Percentiles rank a stretch among this genome's conserved stretches.
phyloP scores from a whole-genome alignment of 2,329 filamentous ascomycete genomes.

The Monascus ruber region DNA sequence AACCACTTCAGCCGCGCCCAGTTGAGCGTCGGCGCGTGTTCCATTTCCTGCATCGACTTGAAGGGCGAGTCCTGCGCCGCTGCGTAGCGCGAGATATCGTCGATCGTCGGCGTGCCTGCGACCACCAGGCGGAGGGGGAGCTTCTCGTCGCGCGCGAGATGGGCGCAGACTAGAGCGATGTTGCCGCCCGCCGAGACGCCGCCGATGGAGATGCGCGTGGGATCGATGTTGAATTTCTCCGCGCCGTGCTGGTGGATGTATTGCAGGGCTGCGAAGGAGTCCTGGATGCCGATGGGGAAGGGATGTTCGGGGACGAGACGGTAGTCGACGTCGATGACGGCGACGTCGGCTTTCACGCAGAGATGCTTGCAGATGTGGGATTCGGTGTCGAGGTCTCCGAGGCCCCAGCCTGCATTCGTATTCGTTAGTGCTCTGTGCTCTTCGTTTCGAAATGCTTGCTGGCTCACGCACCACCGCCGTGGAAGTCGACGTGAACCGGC shows the following conservation, averaged over 20 bases:
- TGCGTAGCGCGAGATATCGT: conserved; percentile 29
- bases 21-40: conserved; percentile 34
- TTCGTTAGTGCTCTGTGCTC: too few species aligned
- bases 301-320: too few species aligned
- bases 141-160: conserved; percentile 30
- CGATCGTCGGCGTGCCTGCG: conserved; percentile 31
- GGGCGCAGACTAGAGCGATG: conserved; percentile 17
- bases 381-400: too few species aligned
- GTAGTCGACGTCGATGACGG: too few species aligned
- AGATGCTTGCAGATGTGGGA: too few species aligned
- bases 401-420: too few species aligned
- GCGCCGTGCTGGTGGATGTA: not conserved
- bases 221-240: conserved; percentile 28
- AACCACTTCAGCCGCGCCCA: conserved; percentile 36
- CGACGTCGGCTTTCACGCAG: too few species aligned
- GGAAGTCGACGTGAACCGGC: too few species aligned
- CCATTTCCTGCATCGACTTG: conserved; percentile 31
- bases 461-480: too few species aligned
- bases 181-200: conserved; percentile 32
- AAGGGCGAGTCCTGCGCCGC: conserved; percentile 29
- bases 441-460: too few species aligned
- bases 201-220: conserved; percentile 32
- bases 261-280: too few species aligned
- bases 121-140: conserved; percentile 30
- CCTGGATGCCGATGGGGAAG: too few species aligned